phyloP scores from a whole-genome alignment of 2,329 filamentous ascomycete genomes.

The Calonectria pauciramosa region DNA sequence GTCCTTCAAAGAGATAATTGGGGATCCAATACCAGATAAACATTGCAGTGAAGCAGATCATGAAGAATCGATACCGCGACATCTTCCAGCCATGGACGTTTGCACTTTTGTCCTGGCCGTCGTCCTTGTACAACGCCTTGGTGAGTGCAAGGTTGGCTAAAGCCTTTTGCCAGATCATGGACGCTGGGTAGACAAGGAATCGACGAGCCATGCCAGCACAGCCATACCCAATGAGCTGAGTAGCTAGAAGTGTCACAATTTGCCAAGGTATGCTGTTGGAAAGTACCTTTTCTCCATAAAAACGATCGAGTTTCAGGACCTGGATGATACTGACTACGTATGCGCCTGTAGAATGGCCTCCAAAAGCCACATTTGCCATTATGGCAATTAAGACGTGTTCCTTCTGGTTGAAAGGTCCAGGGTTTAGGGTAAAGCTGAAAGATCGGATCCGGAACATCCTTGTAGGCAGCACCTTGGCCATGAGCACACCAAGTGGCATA shows the following conservation, averaged over 20 bases:
- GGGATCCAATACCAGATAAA: conserved; percentile 68
- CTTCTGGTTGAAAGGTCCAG: conserved; percentile 66
- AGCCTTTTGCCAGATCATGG: conserved; percentile 65
- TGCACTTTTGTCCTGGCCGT: conserved; percentile 33
- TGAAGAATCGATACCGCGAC: conserved; percentile 57
- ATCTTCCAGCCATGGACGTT: conserved; percentile 40
- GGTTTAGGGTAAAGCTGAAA: conserved; percentile 55
- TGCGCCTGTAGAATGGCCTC: conserved; percentile 48
- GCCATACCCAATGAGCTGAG: conserved; percentile 66
- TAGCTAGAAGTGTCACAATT: conserved; percentile 59
- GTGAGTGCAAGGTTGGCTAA: conserved; percentile 62
- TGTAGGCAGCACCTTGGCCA: conserved; percentile 43
- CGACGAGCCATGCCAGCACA: conserved; percentile 61
- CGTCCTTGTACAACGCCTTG: conserved; percentile 37
- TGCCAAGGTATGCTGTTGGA: conserved; percentile 58
- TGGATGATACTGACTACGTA: conserved; percentile 62
- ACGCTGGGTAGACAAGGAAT: conserved; percentile 63
- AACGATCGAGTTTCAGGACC: conserved; percentile 59
- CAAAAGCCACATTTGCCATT: conserved; percentile 66
- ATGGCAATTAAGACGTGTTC: conserved; percentile 69
- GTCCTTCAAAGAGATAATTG: conserved; percentile 61
- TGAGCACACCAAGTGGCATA: conserved; percentile 53
- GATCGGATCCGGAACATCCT: conserved; percentile 13
- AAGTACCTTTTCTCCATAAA: conserved; percentile 57
- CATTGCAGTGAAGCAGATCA: conserved; percentile 57